These are phyloP conservation scores for Myxozyma neotropica DNA, from an alignment of 805 yeast species.

Conservation along the genomic window DNA sequence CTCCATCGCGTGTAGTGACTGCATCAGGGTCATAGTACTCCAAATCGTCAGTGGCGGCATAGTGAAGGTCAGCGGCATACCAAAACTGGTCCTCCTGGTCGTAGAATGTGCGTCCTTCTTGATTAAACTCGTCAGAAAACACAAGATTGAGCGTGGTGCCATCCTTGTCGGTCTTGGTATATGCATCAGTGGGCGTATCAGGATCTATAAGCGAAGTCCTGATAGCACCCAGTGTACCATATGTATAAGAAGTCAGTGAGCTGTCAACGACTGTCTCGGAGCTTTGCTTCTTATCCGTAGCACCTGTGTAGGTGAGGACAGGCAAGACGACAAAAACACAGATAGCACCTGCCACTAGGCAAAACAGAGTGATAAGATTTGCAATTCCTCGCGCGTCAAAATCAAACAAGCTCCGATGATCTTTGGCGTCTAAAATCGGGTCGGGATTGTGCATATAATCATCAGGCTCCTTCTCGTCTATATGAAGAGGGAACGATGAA, in stretches of 20 bases:
- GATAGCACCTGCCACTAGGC: slow-evolving; percentile 61
- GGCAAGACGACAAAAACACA: slow-evolving; percentile 80
- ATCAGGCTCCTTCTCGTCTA: slow-evolving; percentile 93
- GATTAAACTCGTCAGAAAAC: slow-evolving; percentile 88
- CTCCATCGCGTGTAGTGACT: slow-evolving; percentile 71
- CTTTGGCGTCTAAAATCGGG: slow-evolving; percentile 86
- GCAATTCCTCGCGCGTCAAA: slow-evolving; percentile 45
- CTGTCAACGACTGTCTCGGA: slow-evolving; percentile 1
- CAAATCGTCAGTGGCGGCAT: slow-evolving; percentile 83
- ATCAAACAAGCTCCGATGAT: slow-evolving; percentile 52
- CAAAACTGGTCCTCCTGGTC: slow-evolving; percentile 91
- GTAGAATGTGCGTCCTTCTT: slow-evolving; percentile 86
- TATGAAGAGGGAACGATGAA: slow-evolving; percentile 80
- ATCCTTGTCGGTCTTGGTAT: slow-evolving; percentile 54
- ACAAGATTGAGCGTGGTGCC: slow-evolving; percentile 76
- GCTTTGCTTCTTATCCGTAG: slow-evolving; percentile 10
- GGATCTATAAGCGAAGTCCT: slow-evolving; percentile 66
- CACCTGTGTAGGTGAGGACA: slow-evolving; percentile 77
- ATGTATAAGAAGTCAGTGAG: slow-evolving; percentile 52
- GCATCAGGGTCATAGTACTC: slow-evolving; percentile 98
- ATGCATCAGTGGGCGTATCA: slow-evolving; percentile 65
- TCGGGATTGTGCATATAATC: slow-evolving; percentile 96
- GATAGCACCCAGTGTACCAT: slow-evolving; percentile 60
- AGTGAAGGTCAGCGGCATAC: slow-evolving; percentile 80
- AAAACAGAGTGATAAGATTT: slow-evolving; percentile 47